These are phyloP conservation scores for Leccinum angustisporum DNA, from an alignment of 1,284 basidiomycete genomes.

Conservation along the genomic window DNA sequence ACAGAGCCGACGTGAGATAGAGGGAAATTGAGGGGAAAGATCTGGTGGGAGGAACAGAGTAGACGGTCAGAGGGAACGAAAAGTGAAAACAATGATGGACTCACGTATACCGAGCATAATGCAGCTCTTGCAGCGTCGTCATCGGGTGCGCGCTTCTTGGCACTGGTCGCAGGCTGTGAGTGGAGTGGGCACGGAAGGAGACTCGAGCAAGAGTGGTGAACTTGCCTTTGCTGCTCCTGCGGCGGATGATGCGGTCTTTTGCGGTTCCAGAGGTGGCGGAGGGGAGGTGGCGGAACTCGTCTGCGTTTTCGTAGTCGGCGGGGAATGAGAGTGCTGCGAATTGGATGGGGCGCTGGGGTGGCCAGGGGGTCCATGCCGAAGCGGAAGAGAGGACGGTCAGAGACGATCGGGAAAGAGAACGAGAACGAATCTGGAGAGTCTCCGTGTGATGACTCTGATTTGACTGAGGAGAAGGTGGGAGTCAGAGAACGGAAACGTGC, in stretches of 20 bases:
- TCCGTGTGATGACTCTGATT: constrained; percentile 29
- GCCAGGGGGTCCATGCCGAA: constrained; percentile 35
- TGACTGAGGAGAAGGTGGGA: constrained; percentile 23
- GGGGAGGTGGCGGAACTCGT: constrained; percentile 45
- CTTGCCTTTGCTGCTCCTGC: constrained; percentile 69
- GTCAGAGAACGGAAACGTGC: neutral
- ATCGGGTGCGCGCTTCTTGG: constrained; percentile 39
- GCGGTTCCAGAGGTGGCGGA: constrained; percentile 17
- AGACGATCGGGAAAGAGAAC: constrained; percentile 19
- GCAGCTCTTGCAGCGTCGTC: constrained; percentile 58
- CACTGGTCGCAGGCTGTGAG: constrained; percentile 64
- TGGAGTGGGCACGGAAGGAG: neutral
- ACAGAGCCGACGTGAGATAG: neutral
- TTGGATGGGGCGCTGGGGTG: constrained; percentile 24
- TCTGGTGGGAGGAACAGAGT: neutral
- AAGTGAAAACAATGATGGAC: constrained; percentile 32
- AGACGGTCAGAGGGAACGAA: neutral
- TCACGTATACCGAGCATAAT: constrained; percentile 66
- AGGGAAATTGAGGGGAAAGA: neutral
- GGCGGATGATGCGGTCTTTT: constrained; percentile 39
- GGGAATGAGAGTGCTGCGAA: constrained; percentile 40
- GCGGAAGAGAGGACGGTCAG: constrained; percentile 17
- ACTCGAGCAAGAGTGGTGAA: constrained; percentile 5
- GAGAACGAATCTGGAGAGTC: constrained; percentile 28
- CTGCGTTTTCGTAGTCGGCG: constrained; percentile 52